phyloP scores from a whole-genome alignment of 208 protist genomes.

The Angomonas desouzai region DNA sequence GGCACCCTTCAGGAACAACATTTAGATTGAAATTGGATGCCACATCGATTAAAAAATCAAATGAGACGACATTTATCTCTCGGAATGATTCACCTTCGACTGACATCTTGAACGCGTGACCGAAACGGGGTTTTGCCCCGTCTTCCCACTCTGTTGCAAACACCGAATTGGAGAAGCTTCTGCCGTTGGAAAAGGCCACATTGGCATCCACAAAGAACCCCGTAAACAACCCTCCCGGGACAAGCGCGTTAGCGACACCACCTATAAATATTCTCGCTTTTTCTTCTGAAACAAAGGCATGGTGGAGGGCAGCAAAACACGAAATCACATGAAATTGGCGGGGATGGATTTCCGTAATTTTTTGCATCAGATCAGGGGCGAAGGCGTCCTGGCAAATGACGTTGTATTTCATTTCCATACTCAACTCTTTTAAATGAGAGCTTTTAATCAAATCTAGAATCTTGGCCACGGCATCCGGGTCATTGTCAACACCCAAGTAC shows the following conservation, averaged over 20 bases:
- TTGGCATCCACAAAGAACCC: slow-evolving; percentile 70
- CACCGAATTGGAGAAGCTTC: slow-evolving; percentile 50
- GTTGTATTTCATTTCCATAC: slow-evolving; percentile 44
- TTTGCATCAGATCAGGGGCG: slow-evolving; percentile 62
- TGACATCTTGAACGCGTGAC: slow-evolving; percentile 57
- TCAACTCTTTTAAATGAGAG: slow-evolving; percentile 27
- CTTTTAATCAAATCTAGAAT: slow-evolving; percentile 20
- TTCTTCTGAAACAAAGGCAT: slow-evolving; percentile 62
- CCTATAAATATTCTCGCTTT: slow-evolving; percentile 61
- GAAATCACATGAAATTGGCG: slow-evolving; percentile 80
- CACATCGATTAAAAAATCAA: slow-evolving; percentile 79
- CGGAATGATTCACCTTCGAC: slow-evolving; percentile 35
- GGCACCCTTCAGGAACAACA: slow-evolving; percentile 61
- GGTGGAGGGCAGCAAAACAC: slow-evolving; percentile 72
- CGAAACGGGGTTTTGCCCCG: slow-evolving; percentile 58
- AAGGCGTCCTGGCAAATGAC: slow-evolving; percentile 78
- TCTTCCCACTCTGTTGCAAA: slow-evolving; percentile 64
- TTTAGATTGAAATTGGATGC: slow-evolving; percentile 54
- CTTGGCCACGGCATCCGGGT: slow-evolving; percentile 34
- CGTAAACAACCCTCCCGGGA: slow-evolving; percentile 73
- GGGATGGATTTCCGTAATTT: slow-evolving; percentile 71
- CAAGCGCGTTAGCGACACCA: slow-evolving; percentile 75
- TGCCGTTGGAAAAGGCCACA: slow-evolving; percentile 52
- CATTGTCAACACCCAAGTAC: slow-evolving; percentile 79
- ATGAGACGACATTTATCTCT: slow-evolving; percentile 70